Percentiles rank a stretch among this genome's conserved stretches.
These are phyloP conservation scores for Penicillium sp. DNA, from an alignment of 2,329 filamentous ascomycete species.

Conservation along the genomic window DNA sequence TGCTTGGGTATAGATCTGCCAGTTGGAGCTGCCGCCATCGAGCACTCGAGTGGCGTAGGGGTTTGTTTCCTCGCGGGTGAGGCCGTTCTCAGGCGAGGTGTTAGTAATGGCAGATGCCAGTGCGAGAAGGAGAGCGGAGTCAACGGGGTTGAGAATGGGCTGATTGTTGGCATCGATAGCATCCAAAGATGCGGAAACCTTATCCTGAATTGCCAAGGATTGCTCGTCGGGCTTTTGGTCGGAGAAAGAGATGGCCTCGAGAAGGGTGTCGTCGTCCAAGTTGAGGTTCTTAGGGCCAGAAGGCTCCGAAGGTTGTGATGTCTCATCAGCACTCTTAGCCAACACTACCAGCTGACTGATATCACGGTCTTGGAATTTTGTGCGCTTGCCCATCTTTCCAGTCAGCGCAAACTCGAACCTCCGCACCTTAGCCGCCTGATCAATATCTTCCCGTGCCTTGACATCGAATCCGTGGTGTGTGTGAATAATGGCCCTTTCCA, in stretches of 20 bases:
- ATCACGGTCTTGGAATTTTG: conserved; percentile 45
- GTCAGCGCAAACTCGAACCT: conserved; percentile 79
- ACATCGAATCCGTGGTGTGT: conserved; percentile 80
- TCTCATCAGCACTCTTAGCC: conserved; percentile 66
- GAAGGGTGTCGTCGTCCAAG: conserved; percentile 87
- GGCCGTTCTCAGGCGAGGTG: conserved; percentile 75
- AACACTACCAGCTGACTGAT: conserved; percentile 87
- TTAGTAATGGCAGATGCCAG: conserved; percentile 86
- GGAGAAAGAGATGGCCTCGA: conserved; percentile 82
- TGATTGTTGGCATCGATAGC: conserved; percentile 74
- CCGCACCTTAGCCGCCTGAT: conserved; percentile 64
- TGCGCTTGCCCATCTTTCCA: conserved; percentile 73
- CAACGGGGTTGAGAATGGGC: conserved; percentile 75
- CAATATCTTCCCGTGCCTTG: conserved; percentile 70
- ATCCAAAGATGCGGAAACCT: conserved; percentile 62
- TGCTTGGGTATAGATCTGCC: conserved; percentile 96
- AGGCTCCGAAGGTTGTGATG: conserved; percentile 25
- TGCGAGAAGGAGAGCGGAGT: conserved; percentile 81
- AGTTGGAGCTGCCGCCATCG: conserved; percentile 86
- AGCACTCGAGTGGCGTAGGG: conserved; percentile 89
- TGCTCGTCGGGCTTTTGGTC: conserved; percentile 51
- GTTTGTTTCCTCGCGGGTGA: conserved; percentile 90
- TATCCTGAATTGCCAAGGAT: conserved; percentile 40
- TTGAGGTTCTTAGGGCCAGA: conserved; percentile 67
- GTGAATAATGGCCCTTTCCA: conserved; percentile 81